Conservation (phyloP, 2,329 filamentous ascomycete genomes). For the Pseudogymnoascus sp. region DNA sequence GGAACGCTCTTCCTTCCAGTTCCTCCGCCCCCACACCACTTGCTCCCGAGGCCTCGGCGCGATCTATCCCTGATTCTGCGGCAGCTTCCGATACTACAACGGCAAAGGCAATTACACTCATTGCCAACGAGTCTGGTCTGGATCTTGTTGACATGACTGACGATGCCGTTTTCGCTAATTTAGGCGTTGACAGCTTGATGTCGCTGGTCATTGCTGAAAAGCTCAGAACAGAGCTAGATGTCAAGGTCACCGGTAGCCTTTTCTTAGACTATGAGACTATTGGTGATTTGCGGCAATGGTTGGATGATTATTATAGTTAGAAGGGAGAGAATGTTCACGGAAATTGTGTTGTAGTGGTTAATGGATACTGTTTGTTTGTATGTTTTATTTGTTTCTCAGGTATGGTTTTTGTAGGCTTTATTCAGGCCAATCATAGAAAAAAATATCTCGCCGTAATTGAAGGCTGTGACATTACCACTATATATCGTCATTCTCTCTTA, state of each 20-base stretch:
- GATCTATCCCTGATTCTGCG: slow-evolving; percentile 22
- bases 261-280: slow-evolving; percentile 33
- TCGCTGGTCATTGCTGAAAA: slow-evolving; percentile 27
- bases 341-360: not conserved
- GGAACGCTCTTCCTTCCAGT: slow-evolving; percentile 56
- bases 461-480: no score
- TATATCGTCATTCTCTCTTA: no score
- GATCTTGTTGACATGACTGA: slow-evolving; percentile 22
- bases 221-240: slow-evolving; percentile 29
- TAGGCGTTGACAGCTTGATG: slow-evolving; percentile 32
- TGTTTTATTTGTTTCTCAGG: not conserved
- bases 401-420: not conserved
- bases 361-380: not conserved
- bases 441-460: no score
- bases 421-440: no score
- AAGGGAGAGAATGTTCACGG: not conserved
- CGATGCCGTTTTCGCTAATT: slow-evolving; percentile 25
- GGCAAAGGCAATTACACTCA: slow-evolving; percentile 26
- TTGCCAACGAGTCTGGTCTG: slow-evolving; percentile 28
- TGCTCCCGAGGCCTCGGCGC: not conserved
- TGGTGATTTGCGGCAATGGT: slow-evolving; percentile 26
- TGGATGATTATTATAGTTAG: slow-evolving; percentile 25
- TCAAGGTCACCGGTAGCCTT: slow-evolving; percentile 25
- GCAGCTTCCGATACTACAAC: slow-evolving; percentile 27
- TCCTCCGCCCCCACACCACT: not conserved